Conservation (phyloP, 2,329 filamentous ascomycete genomes). For the Diaporthe longicolla region DNA sequence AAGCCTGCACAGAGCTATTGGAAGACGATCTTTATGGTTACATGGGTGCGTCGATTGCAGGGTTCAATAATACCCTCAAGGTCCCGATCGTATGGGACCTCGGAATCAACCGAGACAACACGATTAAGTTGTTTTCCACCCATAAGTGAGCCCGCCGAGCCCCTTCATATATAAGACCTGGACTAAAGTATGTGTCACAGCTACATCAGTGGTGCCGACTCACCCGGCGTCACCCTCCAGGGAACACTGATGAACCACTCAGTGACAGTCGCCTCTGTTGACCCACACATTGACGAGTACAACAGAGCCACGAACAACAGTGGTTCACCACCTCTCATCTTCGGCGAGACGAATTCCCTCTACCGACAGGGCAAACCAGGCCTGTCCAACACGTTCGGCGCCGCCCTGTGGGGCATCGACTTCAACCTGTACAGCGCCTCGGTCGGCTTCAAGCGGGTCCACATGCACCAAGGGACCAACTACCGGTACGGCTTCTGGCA, state of each 20-base stretch:
- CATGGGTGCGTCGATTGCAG: constrained; percentile 72
- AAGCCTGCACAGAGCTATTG: constrained; percentile 65
- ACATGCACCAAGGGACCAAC: constrained; percentile 76
- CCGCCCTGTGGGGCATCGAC: constrained; percentile 75
- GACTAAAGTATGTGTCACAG: constrained; percentile 51
- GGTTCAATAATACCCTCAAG: constrained; percentile 65
- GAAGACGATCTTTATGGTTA: constrained; percentile 60
- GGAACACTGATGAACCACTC: constrained; percentile 76
- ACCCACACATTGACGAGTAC: constrained; percentile 63
- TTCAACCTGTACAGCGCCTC: constrained; percentile 72
- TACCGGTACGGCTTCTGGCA: constrained; percentile 75
- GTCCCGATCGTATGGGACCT: constrained; percentile 64
- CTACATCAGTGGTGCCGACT: constrained; percentile 72
- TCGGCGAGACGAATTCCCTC: constrained; percentile 74
- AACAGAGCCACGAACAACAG: constrained; percentile 54
- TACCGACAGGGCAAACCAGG: constrained; percentile 74
- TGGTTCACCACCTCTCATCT: constrained; percentile 63
- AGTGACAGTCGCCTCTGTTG: constrained; percentile 63
- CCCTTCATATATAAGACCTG: background rate
- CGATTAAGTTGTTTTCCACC: constrained; percentile 68
- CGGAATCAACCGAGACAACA: constrained; percentile 64
- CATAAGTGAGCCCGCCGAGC: constrained; percentile 66
- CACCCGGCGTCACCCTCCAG: constrained; percentile 73
- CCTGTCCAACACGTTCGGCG: constrained; percentile 75
- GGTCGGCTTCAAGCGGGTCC: constrained; percentile 68